A percentile compares a stretch with the other conserved stretches of the same genome.
These are phyloP conservation scores for Warburgia ugandensis DNA, from an alignment of 164 flowering plant genomes.

Conservation along the genomic window DNA sequence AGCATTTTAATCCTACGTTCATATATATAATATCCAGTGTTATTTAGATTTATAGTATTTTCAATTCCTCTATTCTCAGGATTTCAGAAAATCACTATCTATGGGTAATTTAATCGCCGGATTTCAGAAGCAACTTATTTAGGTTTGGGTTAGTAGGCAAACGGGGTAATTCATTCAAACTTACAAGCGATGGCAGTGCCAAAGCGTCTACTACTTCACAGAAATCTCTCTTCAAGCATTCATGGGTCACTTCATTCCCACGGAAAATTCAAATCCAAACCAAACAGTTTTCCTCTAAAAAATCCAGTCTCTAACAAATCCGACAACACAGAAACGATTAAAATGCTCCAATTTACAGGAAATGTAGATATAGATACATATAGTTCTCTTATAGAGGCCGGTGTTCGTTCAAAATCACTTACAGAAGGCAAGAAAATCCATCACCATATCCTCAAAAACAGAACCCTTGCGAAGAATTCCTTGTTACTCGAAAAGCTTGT, in stretches of 20 bases:
- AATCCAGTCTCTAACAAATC: neutral
- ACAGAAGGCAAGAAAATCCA: slow-evolving; percentile 38
- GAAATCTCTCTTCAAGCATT: neutral
- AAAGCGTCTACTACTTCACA: slow-evolving; percentile 1
- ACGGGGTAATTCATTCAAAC: too few species aligned
- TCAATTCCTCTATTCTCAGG: too few species aligned
- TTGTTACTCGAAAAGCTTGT: slow-evolving; percentile 33
- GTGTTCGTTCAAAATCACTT: slow-evolving; percentile 38
- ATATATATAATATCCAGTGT: too few species aligned
- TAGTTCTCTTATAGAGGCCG: slow-evolving; percentile 31
- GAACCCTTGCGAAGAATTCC: slow-evolving; percentile 1
- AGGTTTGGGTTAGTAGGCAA: too few species aligned
- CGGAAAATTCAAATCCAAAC: neutral
- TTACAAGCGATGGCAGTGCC: slow-evolving; percentile 9
- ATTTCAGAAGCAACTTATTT: too few species aligned
- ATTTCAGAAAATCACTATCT: too few species aligned
- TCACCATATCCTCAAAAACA: slow-evolving; percentile 30
- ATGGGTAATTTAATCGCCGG: too few species aligned
- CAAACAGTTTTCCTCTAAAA: neutral
- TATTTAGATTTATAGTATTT: too few species aligned
- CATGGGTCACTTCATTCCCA: slow-evolving; percentile 4
- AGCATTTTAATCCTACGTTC: too few species aligned
- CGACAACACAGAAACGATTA: slow-evolving; percentile 11
- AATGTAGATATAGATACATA: slow-evolving; percentile 12
- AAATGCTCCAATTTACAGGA: slow-evolving; percentile 3